These are phyloP conservation scores for Neurospora sp. DNA, from an alignment of 495 filamentous ascomycete species.

Conservation along the genomic window DNA sequence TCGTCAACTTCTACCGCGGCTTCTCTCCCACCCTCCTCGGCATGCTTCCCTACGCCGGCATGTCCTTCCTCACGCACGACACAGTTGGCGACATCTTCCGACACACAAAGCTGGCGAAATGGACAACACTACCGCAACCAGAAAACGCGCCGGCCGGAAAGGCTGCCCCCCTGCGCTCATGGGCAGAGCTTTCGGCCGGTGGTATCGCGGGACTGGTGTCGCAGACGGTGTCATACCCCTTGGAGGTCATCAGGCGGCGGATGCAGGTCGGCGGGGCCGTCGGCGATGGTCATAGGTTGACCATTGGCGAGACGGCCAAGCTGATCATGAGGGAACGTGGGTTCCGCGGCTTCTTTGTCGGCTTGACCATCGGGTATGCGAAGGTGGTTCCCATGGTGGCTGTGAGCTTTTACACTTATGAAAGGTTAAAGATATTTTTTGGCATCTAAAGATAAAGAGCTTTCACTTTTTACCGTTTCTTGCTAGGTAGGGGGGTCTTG, in stretches of 20 bases:
- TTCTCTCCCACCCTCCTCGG: conserved; percentile 82
- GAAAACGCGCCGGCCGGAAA: conserved; percentile 41
- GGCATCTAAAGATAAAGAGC: conserved; percentile 48
- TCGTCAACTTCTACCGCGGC: conserved; percentile 89
- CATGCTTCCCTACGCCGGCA: conserved; percentile 93
- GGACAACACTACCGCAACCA: conserved; percentile 50
- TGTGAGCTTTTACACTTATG: conserved; percentile 66
- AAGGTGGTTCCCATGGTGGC: conserved; percentile 91
- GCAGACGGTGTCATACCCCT: conserved; percentile 84
- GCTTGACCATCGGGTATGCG: conserved; percentile 85
- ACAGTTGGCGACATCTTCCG: conserved; percentile 74
- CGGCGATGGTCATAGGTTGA: conserved; percentile 70
- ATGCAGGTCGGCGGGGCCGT: conserved; percentile 97
- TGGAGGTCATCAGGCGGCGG: conserved; percentile 81
- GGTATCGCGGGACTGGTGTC: conserved; percentile 78
- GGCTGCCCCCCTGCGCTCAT: conserved; percentile 54
- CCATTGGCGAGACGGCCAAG: conserved; percentile 66
- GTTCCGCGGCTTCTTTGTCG: conserved; percentile 79
- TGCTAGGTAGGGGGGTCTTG: conserved; percentile 1
- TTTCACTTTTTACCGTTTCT: conserved; percentile 4
- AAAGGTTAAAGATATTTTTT: conserved; percentile 64
- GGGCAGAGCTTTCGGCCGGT: conserved; percentile 79
- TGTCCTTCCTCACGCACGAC: conserved; percentile 96
- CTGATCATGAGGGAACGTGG: conserved; percentile 69
- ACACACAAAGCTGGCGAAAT: conserved; percentile 47